Evolutionary conservation across 163 green algal species (phyloP), one percentile per base, ranked within the genome.

Genomic region (Chloromonas sp.): DNA sequence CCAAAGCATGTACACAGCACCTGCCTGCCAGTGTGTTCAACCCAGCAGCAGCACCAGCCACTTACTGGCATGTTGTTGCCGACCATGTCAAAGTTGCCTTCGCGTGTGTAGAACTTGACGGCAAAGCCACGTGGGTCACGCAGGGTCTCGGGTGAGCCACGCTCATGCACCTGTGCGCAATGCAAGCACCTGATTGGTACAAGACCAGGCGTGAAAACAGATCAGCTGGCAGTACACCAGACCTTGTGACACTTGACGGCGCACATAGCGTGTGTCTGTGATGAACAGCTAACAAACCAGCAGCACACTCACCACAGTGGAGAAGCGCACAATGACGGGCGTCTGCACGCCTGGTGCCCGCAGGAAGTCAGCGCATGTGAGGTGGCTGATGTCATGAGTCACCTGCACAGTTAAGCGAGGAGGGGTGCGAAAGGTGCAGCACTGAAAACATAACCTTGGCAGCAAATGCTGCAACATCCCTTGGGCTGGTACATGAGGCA

Each of bases 21-120:
- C 81, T 61, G 87, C 36, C 36, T 36, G 36, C 36, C 36, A 36
- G 36, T 36, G 36, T 36, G 36, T 36, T 36, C 36, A 36, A 36
- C 36, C 36, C 36, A 36, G 36, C 36, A 36, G 36, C 36, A 36
- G 36, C 36, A 36, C 36, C 36, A 36, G 36, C 36, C 36, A 36
- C 36, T 36, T 36, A 36, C 88, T 60, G 86, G 86, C 86, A 91
- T 94, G 92, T 98, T 98, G 91, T 98, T 99, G 80, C 95, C 96
- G 60, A 98, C 94, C 89, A 97, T 88, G 90, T 98, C 94, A 71
- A 92, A 98, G 91, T 98, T 98, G 81, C 96, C 95, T 89, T 98
- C 95, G 11, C 95, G 90, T 0, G 96, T 99, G 92, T 99, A 99
- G 83, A 99, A 99, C 92, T 99, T 99, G 80, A 98, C 93, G 0